A percentile compares a stretch with the other conserved stretches of the same genome.
phyloP scores from a whole-genome alignment of 2,329 filamentous ascomycete genomes.

The Alternaria brassicicola region DNA sequence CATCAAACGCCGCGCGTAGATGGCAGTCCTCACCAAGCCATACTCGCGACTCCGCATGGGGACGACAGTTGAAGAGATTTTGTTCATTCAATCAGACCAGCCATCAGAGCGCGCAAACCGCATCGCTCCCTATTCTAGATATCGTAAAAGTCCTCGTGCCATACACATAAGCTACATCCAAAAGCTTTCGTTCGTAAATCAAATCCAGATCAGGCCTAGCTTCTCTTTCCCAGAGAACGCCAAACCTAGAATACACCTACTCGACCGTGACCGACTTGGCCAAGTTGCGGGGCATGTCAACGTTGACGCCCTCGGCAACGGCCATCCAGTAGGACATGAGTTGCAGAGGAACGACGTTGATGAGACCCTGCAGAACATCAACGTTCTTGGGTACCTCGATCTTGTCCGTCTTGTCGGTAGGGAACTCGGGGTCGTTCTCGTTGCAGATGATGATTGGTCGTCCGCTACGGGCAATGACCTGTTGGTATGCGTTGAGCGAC shows the following conservation, averaged over 20 bases:
- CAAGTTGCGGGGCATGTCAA: conserved; percentile 97
- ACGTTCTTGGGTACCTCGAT: conserved; percentile 97
- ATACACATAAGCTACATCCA: conserved; percentile 25
- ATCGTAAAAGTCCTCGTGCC: conserved; percentile 18
- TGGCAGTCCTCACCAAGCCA: not conserved
- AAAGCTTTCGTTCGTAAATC: conserved; percentile 31
- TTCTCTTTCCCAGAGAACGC: conserved; percentile 21
- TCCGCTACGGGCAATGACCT: conserved; percentile 94
- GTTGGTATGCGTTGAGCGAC: conserved; percentile 99
- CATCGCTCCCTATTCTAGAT: conserved; percentile 25
- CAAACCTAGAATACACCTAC: conserved; percentile 59
- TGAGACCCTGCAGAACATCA: conserved; percentile 91
- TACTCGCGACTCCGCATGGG: not conserved
- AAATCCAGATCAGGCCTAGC: conserved; percentile 34
- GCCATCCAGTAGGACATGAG: conserved; percentile 99
- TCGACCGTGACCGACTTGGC: conserved; percentile 99
- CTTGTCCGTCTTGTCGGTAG: conserved; percentile 85
- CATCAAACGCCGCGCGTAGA: not conserved
- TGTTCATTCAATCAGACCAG: conserved; percentile 23
- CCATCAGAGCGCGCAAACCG: conserved; percentile 13
- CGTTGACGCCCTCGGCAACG: conserved; percentile 92
- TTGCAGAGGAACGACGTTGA: conserved; percentile 97
- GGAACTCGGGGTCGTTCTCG: conserved; percentile 85
- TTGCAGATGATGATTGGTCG: conserved; percentile 99
- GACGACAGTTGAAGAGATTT: conserved; percentile 12